A percentile compares a stretch with the other conserved stretches of the same genome.
phyloP scores from a whole-genome alignment of 345 rosid genomes.

The Capsella bursapastoris region DNA sequence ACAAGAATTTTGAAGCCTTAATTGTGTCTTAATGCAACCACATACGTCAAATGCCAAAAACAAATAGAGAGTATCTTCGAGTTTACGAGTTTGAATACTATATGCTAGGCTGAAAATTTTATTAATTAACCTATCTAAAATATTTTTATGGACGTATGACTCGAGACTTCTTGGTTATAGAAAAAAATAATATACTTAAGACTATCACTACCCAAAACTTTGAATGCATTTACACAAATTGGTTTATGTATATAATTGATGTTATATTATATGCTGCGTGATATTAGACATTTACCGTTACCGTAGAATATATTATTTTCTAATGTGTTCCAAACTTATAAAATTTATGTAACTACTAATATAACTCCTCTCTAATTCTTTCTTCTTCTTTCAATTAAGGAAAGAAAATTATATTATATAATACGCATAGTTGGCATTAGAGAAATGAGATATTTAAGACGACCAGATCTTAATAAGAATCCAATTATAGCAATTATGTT shows the following conservation, averaged over 20 bases:
- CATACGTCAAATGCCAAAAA: background rate
- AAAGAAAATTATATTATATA: too few species aligned
- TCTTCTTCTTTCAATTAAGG: too few species aligned
- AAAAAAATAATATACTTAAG: too few species aligned
- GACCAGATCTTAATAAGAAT: slow-evolving; percentile 34
- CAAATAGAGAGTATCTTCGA: background rate
- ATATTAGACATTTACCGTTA: background rate
- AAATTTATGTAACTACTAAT: background rate
- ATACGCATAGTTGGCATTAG: background rate
- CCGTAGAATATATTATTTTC: background rate
- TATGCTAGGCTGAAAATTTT: background rate
- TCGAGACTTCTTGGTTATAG: background rate
- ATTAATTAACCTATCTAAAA: background rate
- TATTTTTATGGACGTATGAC: background rate
- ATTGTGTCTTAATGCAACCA: background rate
- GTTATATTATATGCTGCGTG: background rate
- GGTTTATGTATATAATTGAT: background rate
- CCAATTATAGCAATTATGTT: slow-evolving; percentile 17
- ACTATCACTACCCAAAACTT: background rate
- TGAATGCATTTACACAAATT: slow-evolving; percentile 1
- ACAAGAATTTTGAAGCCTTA: background rate
- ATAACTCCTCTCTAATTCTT: background rate
- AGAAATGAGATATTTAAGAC: background rate
- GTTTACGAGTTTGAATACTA: background rate
- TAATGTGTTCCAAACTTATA: background rate